phyloP scores from a whole-genome alignment of 495 filamentous ascomycete genomes.

The Pseudomonodictys pantanalensis region DNA sequence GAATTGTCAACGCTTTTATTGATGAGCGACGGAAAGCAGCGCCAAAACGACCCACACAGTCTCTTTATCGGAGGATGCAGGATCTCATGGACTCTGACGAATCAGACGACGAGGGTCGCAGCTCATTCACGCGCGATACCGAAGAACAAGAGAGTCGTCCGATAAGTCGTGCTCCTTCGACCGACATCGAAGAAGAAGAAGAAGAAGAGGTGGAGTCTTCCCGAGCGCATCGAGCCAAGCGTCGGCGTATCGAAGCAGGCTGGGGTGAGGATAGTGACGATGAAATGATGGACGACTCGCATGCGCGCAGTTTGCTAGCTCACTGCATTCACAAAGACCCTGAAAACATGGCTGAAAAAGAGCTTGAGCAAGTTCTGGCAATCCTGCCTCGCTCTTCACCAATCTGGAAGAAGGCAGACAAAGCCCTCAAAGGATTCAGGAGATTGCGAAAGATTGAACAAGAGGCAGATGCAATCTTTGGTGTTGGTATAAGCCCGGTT shows the following conservation, averaged over 20 bases:
- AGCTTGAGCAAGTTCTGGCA: constrained; percentile 42
- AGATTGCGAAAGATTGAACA: constrained; percentile 67
- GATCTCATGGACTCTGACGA: constrained; percentile 46
- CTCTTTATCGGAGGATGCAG: constrained; percentile 54
- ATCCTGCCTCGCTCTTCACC: constrained; percentile 51
- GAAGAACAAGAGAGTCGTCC: constrained; percentile 82
- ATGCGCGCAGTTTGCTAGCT: constrained; percentile 37
- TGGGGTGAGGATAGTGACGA: constrained; percentile 42
- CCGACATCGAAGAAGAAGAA: constrained; percentile 53
- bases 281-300: constrained; percentile 40
- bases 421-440: constrained; percentile 41
- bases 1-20: constrained; percentile 67
- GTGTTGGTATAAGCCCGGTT: constrained; percentile 13
- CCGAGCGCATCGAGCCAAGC: constrained; percentile 36
- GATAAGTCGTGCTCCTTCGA: constrained; percentile 72
- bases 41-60: constrained; percentile 52
- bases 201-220: constrained; percentile 47
- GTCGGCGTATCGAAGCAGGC: constrained; percentile 39
- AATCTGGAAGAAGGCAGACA: constrained; percentile 66
- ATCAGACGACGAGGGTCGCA: constrained; percentile 54
- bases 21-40: constrained; percentile 65
- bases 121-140: constrained; percentile 64
- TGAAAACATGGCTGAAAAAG: constrained; percentile 43
- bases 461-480: constrained; percentile 68
- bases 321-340: constrained; percentile 46